Evolutionary conservation across 345 rosid genomes (phyloP), one percentile per base, ranked within the genome.

Genomic region (Crucihimalaya himalaica): DNA sequence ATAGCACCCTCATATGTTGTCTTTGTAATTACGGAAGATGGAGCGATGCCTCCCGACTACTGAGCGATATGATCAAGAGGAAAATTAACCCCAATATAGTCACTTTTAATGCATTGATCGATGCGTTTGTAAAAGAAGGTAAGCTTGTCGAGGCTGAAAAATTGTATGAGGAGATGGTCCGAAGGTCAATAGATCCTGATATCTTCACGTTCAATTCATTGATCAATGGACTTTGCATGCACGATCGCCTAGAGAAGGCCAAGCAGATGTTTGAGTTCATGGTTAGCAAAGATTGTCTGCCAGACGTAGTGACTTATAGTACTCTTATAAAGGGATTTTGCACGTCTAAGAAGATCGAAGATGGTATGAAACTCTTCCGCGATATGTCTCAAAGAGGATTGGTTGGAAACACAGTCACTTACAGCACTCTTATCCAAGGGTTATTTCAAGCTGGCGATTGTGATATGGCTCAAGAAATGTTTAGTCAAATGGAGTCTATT

Each of bases 281-380:
- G 76, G 43, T 52, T 46, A 14, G 61, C 54, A 60, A 39, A 0
- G 52, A 19, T 1, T 53, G 61, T 34, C n/a, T 45, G 2, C 81
- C 80, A 21, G 0, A 55, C 0, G 46, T 56, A 13, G 47, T 43
- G 21, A 78, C 78, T 0, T 81, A 66, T 16, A 77, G 0, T 29
- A 31, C 69, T 5, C 42, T 85, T 0, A 37, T 85, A 6, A 50
- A 63, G 12, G 71, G 81, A 1, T 80, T 63, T 28, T 75, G 81
- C 5, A 31, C 64, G 66, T 40, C 4, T 20, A 76, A 62, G 60
- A 35, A 21, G 4, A 32, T 81, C 13, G 66, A 77, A 4, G 58
- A 68, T 7, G 83, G 71, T 5, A 39, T 57, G 54, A 25, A 32
- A 2, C 27, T 75, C 73, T 70, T 79, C 11, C 9, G 46, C 1